Conservation (phyloP, 139 green algal species). For the Dunaliella primolecta region DNA sequence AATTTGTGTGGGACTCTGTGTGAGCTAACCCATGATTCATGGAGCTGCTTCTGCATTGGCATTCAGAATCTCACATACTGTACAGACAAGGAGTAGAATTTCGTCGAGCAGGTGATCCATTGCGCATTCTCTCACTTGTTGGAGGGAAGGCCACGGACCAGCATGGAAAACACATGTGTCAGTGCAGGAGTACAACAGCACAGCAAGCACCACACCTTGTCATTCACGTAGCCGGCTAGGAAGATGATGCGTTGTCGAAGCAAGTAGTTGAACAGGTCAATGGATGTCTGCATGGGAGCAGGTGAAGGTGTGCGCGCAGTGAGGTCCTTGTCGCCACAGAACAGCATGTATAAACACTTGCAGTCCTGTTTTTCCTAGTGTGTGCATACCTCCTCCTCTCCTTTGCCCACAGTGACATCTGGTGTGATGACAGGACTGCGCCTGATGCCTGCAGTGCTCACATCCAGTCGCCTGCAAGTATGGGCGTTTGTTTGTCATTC, state of each 20-base stretch:
- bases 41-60: no score
- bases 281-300: conserved; percentile 42
- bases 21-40: no score
- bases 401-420: conserved; percentile 43
- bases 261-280: conserved; percentile 83
- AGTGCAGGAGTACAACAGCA: no score
- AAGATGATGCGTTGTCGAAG: conserved; percentile 90
- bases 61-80: no score
- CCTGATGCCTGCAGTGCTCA: conserved; percentile 42
- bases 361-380: no score
- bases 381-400: conserved; percentile 50
- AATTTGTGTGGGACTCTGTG: no score
- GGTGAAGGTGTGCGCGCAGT: not conserved
- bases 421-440: conserved; percentile 54
- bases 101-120: no score
- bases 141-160: no score
- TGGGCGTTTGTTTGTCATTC: not conserved
- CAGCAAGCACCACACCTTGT: conserved; percentile 71
- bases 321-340: not conserved
- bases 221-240: conserved; percentile 77
- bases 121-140: no score
- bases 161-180: no score
- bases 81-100: no score
- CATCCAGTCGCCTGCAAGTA: conserved; percentile 13
- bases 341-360: not conserved